Conservation (phyloP, 768 basidiomycete species). For the Hydnum rufescens region DNA sequence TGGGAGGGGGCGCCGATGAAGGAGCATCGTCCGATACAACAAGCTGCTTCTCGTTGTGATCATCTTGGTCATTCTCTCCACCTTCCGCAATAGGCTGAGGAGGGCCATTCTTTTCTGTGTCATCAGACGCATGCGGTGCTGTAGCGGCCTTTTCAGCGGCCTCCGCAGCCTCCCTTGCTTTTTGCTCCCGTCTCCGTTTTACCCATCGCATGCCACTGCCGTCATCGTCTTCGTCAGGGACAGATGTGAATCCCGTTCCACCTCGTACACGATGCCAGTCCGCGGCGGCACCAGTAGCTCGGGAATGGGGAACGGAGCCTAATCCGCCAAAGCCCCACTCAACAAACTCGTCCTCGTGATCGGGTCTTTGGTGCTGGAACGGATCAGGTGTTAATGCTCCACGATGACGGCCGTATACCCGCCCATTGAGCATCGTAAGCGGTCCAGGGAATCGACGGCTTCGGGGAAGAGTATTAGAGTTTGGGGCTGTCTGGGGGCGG, state of each 20-base stretch:
- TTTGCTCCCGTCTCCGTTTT: constrained; percentile 34
- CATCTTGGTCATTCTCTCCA: constrained; percentile 9
- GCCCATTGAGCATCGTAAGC: constrained; percentile 63
- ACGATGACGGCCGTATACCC: constrained; percentile 41
- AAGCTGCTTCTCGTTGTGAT: too few species aligned
- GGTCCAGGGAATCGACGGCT: constrained; percentile 18
- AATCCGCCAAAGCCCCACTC: constrained; percentile 87
- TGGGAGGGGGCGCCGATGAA: too few species aligned
- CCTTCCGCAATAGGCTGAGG: constrained; percentile 7
- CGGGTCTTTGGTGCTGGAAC: constrained; percentile 12
- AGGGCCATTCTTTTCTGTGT: not conserved
- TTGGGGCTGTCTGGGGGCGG: not conserved
- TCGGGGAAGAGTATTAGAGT: constrained; percentile 12
- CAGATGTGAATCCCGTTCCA: constrained; percentile 8
- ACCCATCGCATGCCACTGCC: constrained; percentile 82
- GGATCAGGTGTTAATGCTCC: constrained; percentile 12
- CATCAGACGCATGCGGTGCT: not conserved
- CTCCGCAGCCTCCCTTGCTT: constrained; percentile 33
- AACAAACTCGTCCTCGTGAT: constrained; percentile 56
- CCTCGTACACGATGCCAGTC: constrained; percentile 22
- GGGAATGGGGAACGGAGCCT: constrained; percentile 28
- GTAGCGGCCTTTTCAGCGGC: constrained; percentile 18
- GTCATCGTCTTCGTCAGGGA: constrained; percentile 44
- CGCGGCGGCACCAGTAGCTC: constrained; percentile 17
- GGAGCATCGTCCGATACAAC: too few species aligned